A percentile compares a stretch with the other conserved stretches of the same genome.
phyloP scores from a whole-genome alignment of 1,284 basidiomycete species.

The Leccinum solheimii region DNA sequence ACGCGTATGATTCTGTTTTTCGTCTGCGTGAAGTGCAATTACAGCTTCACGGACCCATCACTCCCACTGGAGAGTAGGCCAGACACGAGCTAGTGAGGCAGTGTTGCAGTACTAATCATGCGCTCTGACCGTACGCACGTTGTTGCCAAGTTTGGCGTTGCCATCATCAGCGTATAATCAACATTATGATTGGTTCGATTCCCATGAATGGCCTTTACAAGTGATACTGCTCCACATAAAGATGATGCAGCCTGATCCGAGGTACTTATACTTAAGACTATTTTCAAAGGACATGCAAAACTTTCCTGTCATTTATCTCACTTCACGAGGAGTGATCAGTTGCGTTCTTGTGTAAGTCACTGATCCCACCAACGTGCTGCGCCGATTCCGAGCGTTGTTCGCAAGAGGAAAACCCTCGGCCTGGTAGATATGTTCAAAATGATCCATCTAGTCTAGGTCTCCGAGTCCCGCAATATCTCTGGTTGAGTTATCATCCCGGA shows the following conservation, averaged over 20 bases:
- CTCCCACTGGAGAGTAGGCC: constrained; percentile 38
- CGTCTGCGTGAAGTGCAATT: constrained; percentile 85
- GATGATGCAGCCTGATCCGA: neutral
- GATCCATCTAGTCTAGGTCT: too few relatives aligned
- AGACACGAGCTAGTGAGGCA: constrained; percentile 24
- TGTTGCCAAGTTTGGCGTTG: neutral
- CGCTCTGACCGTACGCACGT: constrained; percentile 3
- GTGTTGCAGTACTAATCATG: constrained; percentile 2
- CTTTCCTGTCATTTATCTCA: neutral
- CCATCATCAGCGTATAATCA: neutral
- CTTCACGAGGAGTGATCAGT: neutral
- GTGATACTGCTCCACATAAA: neutral
- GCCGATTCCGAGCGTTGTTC: neutral
- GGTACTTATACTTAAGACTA: neutral
- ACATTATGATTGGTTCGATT: neutral
- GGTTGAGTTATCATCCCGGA: neutral
- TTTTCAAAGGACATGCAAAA: neutral
- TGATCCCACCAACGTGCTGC: neutral
- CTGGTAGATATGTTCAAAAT: neutral
- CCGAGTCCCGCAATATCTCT: neutral
- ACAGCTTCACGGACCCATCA: constrained; percentile 74
- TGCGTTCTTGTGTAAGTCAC: neutral
- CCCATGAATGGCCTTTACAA: neutral
- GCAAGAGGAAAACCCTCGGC: neutral
- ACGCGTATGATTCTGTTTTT: constrained; percentile 93